Conservation (phyloP, 169 alveolate genomes). For the Babesia ovata region DNA sequence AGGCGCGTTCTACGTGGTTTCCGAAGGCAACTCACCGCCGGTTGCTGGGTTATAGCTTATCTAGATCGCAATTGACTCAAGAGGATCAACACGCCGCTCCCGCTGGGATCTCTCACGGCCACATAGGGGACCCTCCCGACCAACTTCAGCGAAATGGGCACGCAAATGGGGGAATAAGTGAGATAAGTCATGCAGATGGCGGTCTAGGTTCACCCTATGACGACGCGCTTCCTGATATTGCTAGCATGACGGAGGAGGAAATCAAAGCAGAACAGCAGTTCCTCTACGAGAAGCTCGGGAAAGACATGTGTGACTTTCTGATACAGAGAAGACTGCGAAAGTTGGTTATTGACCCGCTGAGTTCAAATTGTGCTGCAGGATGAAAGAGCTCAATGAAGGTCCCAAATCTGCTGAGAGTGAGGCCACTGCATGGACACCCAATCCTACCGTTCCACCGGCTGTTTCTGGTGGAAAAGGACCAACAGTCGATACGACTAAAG, state of each 20-base stretch:
- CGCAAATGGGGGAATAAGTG: no score
- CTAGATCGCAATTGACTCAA: constrained; percentile 18
- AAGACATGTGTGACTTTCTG: constrained; percentile 52
- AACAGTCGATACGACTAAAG: no score
- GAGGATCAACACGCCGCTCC: not conserved
- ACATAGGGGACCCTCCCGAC: no score
- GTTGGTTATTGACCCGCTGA: constrained; percentile 7
- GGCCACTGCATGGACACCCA: not conserved
- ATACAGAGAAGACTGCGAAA: constrained; percentile 37
- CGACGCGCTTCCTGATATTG: constrained; percentile 5
- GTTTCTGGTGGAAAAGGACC: no score
- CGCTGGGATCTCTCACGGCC: not conserved
- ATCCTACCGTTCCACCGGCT: no score
- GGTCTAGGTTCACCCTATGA: not conserved
- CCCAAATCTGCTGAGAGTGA: not conserved
- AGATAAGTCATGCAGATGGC: not conserved
- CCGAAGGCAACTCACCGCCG: constrained; percentile 58
- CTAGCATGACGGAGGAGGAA: constrained; percentile 39
- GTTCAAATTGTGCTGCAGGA: not conserved
- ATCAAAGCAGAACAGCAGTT: constrained; percentile 39
- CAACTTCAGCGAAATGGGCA: no score
- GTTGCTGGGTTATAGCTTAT: constrained; percentile 9
- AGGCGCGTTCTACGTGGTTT: constrained; percentile 20
- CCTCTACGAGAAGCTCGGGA: constrained; percentile 45
- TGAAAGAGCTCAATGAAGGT: not conserved